A percentile compares a stretch with the other conserved stretches of the same genome.
Conservation (phyloP, 352 stramenopile genomes). For the Phytophthora crassamura region DNA sequence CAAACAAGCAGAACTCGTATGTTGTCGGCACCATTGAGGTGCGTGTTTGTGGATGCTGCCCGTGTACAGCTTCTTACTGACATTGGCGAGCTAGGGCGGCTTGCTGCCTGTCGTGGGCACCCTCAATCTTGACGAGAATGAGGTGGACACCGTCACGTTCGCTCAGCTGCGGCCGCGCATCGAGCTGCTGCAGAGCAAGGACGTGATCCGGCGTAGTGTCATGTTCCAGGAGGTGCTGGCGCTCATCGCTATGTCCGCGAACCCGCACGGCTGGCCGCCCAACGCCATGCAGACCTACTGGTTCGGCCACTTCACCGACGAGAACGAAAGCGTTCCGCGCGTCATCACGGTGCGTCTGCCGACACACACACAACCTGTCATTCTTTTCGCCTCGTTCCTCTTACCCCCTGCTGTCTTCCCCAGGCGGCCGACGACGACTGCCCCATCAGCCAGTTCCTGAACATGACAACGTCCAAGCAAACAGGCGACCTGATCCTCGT, state of each 20-base stretch:
- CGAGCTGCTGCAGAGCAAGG: conserved; percentile 67
- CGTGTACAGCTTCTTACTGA: background rate
- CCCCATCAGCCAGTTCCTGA: conserved; percentile 60
- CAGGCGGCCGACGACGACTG: conserved; percentile 53
- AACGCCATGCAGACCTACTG: conserved; percentile 81
- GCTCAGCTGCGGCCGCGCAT: conserved; percentile 66
- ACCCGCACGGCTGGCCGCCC: conserved; percentile 68
- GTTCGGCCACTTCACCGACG: conserved; percentile 68
- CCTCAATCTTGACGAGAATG: conserved; percentile 68
- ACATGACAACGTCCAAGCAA: conserved; percentile 75
- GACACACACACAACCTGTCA: background rate
- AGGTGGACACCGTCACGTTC: conserved; percentile 64
- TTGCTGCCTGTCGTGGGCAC: conserved; percentile 70
- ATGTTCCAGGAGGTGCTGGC: conserved; percentile 83
- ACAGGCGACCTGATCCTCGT: conserved; percentile 77
- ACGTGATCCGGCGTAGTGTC: conserved; percentile 69
- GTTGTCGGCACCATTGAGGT: conserved; percentile 77
- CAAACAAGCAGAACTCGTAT: conserved; percentile 77
- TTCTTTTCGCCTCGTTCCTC: background rate
- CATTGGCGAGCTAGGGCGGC: conserved; percentile 44
- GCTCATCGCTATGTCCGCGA: conserved; percentile 62
- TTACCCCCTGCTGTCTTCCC: background rate
- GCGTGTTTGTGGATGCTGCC: background rate
- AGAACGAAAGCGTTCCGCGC: conserved; percentile 45
- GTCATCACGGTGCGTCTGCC: conserved; percentile 50